Percentiles rank a stretch among this genome's conserved stretches.
Evolutionary conservation across 2,329 filamentous ascomycete genomes (phyloP).

Genomic region (Sphaerulina musiva): DNA sequence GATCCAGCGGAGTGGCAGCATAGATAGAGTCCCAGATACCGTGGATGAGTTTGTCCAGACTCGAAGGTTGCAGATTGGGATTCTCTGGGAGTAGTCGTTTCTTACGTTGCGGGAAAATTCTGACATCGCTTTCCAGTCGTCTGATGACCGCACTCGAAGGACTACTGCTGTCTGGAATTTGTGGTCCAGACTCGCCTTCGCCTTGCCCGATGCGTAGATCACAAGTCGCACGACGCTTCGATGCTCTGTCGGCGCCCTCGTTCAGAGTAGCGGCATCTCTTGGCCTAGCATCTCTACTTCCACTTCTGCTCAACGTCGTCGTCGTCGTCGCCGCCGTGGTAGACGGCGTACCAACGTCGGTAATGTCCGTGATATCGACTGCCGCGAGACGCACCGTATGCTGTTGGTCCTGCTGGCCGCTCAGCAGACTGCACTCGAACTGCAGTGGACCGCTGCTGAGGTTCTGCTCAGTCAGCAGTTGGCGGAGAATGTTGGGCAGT

Average conservation of each 20-base stretch:
- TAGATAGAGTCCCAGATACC: conserved; percentile 48
- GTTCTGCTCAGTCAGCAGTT: conserved; percentile 13
- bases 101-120: conserved; percentile 26
- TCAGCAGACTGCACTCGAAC: conserved; percentile 19
- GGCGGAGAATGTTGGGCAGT: conserved; percentile 15
- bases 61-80: conserved; percentile 43
- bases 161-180: background rate
- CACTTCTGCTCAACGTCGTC: too few species aligned
- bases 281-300: conserved; percentile 9
- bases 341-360: conserved; percentile 9
- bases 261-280: conserved; percentile 1
- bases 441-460: conserved; percentile 15
- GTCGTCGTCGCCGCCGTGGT: too few species aligned
- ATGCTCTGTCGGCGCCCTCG: conserved; percentile 32
- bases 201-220: conserved; percentile 27
- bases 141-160: conserved; percentile 5
- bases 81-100: conserved; percentile 31
- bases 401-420: conserved; percentile 7
- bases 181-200: conserved; percentile 5
- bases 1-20: conserved; percentile 39
- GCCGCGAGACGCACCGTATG: conserved; percentile 16
- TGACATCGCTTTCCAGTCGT: conserved; percentile 21
- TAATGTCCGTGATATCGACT: conserved; percentile 16
- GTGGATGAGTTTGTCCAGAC: conserved; percentile 44
- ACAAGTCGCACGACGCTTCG: conserved; percentile 36